Conservation (phyloP, 1,284 basidiomycete genomes). For the Agroathelia rolfsii region DNA sequence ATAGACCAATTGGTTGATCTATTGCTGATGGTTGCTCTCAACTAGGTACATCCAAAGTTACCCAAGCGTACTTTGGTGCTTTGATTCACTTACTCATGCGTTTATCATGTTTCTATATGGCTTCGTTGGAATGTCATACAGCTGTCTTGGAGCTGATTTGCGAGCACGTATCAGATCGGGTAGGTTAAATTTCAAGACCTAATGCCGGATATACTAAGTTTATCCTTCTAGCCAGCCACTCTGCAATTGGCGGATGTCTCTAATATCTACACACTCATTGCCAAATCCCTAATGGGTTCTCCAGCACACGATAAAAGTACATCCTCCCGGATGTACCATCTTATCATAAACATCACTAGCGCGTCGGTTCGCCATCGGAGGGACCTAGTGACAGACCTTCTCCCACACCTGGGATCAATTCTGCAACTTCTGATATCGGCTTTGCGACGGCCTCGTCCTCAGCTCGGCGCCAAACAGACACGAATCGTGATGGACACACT, state of each 20-base stretch:
- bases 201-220: neutral
- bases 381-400: constrained; percentile 55
- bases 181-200: constrained; percentile 20
- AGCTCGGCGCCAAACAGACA: constrained; percentile 58
- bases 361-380: constrained; percentile 66
- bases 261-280: constrained; percentile 48
- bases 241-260: constrained; percentile 48
- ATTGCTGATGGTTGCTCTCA: too few species aligned
- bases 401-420: constrained; percentile 61
- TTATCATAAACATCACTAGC: constrained; percentile 42
- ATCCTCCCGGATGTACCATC: constrained; percentile 38
- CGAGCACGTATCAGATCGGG: constrained; percentile 52
- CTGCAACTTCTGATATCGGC: constrained; percentile 48
- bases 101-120: constrained; percentile 27
- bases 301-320: constrained; percentile 41
- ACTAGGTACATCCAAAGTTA: constrained; percentile 47
- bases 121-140: constrained; percentile 24
- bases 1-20: too few species aligned
- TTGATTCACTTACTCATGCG: too few species aligned
- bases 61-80: constrained; percentile 46
- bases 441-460: constrained; percentile 50
- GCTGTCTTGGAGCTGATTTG: constrained; percentile 42
- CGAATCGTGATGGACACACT: constrained; percentile 48
- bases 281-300: constrained; percentile 41
- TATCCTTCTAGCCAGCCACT: constrained; percentile 42